These are phyloP conservation scores for Styphnolobium japonicum DNA, from an alignment of 306 rosid genomes.

Conservation along the genomic window DNA sequence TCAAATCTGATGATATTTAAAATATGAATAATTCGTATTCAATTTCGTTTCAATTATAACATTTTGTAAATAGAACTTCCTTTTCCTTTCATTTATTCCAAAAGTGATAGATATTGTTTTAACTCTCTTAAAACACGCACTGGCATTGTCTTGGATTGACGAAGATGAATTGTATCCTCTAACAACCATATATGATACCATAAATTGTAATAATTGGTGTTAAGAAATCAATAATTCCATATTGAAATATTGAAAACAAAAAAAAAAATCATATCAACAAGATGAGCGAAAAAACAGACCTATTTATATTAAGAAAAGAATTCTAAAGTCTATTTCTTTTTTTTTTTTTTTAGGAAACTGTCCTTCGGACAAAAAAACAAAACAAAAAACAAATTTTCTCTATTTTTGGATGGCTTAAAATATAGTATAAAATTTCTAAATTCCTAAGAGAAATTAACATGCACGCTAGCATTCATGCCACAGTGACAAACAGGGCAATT, in stretches of 20 bases:
- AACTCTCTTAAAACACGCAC: background rate
- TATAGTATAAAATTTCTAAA: background rate
- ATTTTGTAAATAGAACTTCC: background rate
- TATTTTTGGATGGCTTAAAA: background rate
- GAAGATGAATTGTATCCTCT: background rate
- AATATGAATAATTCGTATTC: no score
- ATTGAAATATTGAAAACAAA: background rate
- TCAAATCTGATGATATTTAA: no score
- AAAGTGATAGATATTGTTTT: background rate
- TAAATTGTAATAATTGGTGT: background rate
- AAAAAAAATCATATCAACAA: background rate
- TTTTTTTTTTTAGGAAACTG: background rate
- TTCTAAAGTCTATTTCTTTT: background rate
- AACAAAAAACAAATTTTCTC: background rate
- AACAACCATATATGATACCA: background rate
- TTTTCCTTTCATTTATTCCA: background rate
- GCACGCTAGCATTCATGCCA: constrained; percentile 61
- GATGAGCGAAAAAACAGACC: background rate
- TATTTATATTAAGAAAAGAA: constrained; percentile 26
- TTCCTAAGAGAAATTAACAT: constrained; percentile 69
- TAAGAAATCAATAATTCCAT: background rate
- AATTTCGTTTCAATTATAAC: background rate
- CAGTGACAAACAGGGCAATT: constrained; percentile 68
- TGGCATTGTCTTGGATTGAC: background rate
- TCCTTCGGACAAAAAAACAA: background rate